These are phyloP conservation scores for Piloderma croceum DNA, from an alignment of 768 basidiomycete genomes.

Conservation along the genomic window DNA sequence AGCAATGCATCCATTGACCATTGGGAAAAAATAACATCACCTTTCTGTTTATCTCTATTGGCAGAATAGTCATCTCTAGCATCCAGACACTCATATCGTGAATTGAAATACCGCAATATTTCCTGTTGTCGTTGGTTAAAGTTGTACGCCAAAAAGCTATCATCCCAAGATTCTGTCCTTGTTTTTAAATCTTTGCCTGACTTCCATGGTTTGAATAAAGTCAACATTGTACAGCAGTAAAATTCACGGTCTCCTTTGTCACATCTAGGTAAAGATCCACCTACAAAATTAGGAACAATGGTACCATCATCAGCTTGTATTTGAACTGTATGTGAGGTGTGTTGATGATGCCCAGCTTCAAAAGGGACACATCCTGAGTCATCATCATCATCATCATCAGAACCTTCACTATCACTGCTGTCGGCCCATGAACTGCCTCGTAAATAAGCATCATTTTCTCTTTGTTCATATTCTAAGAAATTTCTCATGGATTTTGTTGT, in stretches of 20 bases:
- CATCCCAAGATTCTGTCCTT: not conserved
- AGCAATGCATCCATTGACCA: too few species aligned
- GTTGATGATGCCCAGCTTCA: too few species aligned
- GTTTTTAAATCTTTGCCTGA: not conserved
- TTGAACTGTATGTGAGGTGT: too few species aligned
- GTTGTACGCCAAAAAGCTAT: conserved; percentile 7
- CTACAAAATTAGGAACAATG: conserved; percentile 26
- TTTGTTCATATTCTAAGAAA: too few species aligned
- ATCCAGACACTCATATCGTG: conserved; percentile 32
- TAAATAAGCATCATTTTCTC: too few species aligned
- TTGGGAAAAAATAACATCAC: too few species aligned
- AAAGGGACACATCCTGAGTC: too few species aligned
- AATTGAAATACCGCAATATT: conserved; percentile 26
- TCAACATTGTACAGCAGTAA: conserved; percentile 2
- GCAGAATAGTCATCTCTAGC: conserved; percentile 29
- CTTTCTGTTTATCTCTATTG: too few species aligned
- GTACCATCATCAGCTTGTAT: not conserved
- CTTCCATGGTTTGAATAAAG: conserved; percentile 7
- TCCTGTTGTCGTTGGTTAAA: conserved; percentile 12
- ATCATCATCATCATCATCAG: too few species aligned
- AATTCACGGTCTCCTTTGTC: conserved; percentile 3
- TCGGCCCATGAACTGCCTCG: too few species aligned
- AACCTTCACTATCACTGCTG: too few species aligned
- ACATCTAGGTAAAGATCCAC: conserved; percentile 13
- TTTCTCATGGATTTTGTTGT: too few species aligned